Percentiles rank a stretch among this genome's conserved stretches.
phyloP scores from a whole-genome alignment of 352 stramenopile genomes.

The Pythium sukuiense region DNA sequence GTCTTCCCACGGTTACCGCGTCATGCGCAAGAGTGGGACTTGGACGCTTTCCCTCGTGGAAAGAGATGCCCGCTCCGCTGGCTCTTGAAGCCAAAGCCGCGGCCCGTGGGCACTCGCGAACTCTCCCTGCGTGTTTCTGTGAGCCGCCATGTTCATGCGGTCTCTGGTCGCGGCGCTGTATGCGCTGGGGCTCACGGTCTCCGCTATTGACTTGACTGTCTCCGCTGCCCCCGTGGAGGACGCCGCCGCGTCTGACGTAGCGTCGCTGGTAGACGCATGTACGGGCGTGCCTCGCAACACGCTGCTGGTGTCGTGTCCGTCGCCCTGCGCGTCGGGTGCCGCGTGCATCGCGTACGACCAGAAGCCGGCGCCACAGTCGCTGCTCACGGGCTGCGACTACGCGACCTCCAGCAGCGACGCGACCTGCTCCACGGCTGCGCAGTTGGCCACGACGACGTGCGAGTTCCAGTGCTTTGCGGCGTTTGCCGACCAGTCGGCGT shows the following conservation, averaged over 20 bases:
- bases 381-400: slow-evolving; percentile 1
- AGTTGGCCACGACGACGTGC: background rate
- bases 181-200: background rate
- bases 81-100: background rate
- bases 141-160: background rate
- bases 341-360: slow-evolving; percentile 2
- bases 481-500: background rate
- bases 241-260: background rate
- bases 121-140: too few species aligned
- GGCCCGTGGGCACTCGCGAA: too few species aligned
- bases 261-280: background rate
- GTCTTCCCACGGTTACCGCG: background rate
- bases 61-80: background rate
- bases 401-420: background rate
- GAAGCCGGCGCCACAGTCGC: background rate
- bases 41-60: background rate
- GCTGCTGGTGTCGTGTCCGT: background rate
- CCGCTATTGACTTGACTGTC: background rate
- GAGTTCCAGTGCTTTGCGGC: slow-evolving; percentile 1
- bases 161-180: background rate
- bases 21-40: background rate
- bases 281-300: background rate
- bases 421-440: background rate
- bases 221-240: background rate
- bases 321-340: background rate